Percentiles rank a stretch among this genome's conserved stretches.
Conservation (phyloP, 139 green algal genomes). For the Desmodesmus armatus region DNA sequence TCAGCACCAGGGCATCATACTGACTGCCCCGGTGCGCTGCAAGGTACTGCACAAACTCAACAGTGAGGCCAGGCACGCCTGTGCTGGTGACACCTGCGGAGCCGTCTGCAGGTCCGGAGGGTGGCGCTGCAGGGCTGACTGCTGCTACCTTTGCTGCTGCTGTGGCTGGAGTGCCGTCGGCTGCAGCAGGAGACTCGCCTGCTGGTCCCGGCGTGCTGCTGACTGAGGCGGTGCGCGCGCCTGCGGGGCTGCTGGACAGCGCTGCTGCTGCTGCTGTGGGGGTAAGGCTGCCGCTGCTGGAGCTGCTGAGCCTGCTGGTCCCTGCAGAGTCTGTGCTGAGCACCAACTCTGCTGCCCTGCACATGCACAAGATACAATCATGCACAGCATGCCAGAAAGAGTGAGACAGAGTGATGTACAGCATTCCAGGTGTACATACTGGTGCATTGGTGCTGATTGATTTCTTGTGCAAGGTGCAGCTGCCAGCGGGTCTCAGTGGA, state of each 20-base stretch:
- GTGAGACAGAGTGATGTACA: too few relatives aligned
- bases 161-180: not conserved
- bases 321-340: not conserved
- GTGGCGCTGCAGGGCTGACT: not conserved
- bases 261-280: not conserved
- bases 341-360: slow-evolving; percentile 63
- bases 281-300: not conserved
- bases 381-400: too few relatives aligned
- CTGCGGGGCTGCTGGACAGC: too few relatives aligned
- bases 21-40: slow-evolving; percentile 51
- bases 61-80: slow-evolving; percentile 55
- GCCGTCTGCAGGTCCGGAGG: not conserved
- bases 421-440: too few relatives aligned
- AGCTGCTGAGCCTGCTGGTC: not conserved
- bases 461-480: too few relatives aligned
- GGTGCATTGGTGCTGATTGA: too few relatives aligned
- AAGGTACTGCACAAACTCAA: slow-evolving; percentile 57
- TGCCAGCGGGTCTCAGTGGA: too few relatives aligned
- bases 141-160: not conserved
- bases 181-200: not conserved
- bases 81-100: not conserved
- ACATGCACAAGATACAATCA: too few relatives aligned
- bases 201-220: too few relatives aligned
- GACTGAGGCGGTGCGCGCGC: too few relatives aligned
- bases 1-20: slow-evolving; percentile 55